Evolutionary conservation across 1,284 basidiomycete species (phyloP), one percentile per base, ranked within the genome.

Genomic region (Ganoderma boninense): DNA sequence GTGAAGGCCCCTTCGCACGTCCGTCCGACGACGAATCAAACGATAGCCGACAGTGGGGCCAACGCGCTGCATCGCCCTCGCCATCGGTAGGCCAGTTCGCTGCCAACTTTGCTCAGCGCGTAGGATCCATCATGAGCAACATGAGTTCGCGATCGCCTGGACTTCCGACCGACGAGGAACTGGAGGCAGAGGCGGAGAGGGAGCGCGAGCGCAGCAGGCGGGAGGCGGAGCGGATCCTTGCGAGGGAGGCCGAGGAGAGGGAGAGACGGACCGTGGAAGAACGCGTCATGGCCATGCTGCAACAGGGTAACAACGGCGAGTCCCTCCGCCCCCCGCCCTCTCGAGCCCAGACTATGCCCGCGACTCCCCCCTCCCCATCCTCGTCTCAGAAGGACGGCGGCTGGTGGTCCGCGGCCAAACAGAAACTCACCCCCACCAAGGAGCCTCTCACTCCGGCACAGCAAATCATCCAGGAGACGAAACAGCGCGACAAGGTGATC

Each of bases 381-480:
- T 79, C 84, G 5, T 90, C 90, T 1, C 86, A 89, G 75, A 92
- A 91, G 79, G 90, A 91, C 10, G 79, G 79, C 1, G 76, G 77
- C 49, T 93, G 93, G 92, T 94, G 93, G 91, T 79, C 86, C 8
- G 82, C 87, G 2, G 88, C 93, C 4, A 94, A 92, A 83, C 87
- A 87, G 73, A 89, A 83, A 73, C 85, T 95, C n/a, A 94, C 92
- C 0, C 92, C 93, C 5, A 90, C 91, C 16, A 95, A 94, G 75
- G 92, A 93, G 26, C 81, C 85, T 13, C 85, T 94, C 23, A 95
- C 93, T 0, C 93, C 94, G 6, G 93, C 93, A 0, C 93, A 95
- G 76, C 92, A 93, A 75, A 85, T 95, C 68, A 89, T 94, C 54
- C 84, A 87, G 66, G 93, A 95, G 14, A 84, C 91, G 23, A 92